A percentile compares a stretch with the other conserved stretches of the same genome.
phyloP scores from a whole-genome alignment of 148 eudicot genomes.

The Camellia japonica region DNA sequence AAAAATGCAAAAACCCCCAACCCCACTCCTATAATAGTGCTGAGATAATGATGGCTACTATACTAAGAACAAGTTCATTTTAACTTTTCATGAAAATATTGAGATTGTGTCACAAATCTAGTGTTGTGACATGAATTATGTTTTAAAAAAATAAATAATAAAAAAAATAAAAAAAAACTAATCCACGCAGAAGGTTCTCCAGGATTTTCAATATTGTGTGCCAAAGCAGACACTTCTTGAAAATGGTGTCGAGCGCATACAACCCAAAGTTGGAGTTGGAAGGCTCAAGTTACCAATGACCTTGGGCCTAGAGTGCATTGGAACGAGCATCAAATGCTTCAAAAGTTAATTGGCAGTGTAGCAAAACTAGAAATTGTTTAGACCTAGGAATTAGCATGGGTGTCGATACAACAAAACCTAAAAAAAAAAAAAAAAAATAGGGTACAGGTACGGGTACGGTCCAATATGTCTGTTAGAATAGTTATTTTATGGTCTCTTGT shows the following conservation, averaged over 20 bases:
- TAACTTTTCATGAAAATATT: slow-evolving; percentile 1
- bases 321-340: not conserved
- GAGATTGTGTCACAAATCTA: not conserved
- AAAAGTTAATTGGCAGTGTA: not conserved
- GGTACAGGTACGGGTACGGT: too few species aligned
- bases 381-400: too few species aligned
- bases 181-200: slow-evolving; percentile 32
- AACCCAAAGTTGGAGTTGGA: slow-evolving; percentile 29
- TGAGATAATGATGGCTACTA: not conserved
- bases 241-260: slow-evolving; percentile 26
- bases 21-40: not conserved
- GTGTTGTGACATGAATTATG: not conserved
- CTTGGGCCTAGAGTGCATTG: slow-evolving; percentile 26
- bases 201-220: slow-evolving; percentile 36
- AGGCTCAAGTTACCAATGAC: slow-evolving; percentile 21
- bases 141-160: too few species aligned
- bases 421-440: too few species aligned
- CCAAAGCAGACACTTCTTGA: slow-evolving; percentile 31
- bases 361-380: not conserved
- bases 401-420: too few species aligned
- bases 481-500: too few species aligned
- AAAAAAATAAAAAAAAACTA: slow-evolving; percentile 15
- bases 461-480: too few species aligned
- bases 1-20: not conserved
- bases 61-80: not conserved